A percentile compares a stretch with the other conserved stretches of the same genome.
Conservation (phyloP, 164 flowering plant genomes). For the Hamamelis virginiana region DNA sequence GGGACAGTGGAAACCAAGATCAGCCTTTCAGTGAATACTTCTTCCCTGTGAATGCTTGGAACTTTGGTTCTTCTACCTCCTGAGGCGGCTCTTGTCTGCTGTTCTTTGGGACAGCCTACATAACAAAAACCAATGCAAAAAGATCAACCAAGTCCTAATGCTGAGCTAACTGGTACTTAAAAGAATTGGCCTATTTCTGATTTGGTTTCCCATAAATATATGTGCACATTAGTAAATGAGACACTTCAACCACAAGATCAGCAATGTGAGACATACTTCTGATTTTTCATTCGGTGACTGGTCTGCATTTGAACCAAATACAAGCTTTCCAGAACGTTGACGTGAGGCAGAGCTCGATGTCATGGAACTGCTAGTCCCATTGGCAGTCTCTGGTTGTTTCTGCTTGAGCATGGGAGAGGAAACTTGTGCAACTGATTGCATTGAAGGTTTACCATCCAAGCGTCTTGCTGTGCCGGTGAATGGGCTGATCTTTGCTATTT, state of each 20-base stretch:
- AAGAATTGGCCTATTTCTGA: too few relatives aligned
- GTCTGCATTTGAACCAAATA: slow-evolving; percentile 41
- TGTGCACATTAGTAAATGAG: background rate
- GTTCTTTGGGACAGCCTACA: slow-evolving; percentile 23
- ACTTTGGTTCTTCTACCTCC: slow-evolving; percentile 38
- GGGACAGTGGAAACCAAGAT: background rate
- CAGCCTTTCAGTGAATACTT: slow-evolving; percentile 41
- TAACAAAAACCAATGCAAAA: background rate
- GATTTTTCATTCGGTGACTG: slow-evolving; percentile 16
- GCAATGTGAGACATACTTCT: slow-evolving; percentile 22
- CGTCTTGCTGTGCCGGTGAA: slow-evolving; percentile 49
- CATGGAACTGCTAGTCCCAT: slow-evolving; percentile 12
- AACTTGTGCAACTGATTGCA: slow-evolving; percentile 12
- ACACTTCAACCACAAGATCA: background rate
- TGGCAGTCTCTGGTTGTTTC: slow-evolving; percentile 12
- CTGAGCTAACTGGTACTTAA: background rate
- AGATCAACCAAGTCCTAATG: background rate
- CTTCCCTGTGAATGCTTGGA: slow-evolving; percentile 55
- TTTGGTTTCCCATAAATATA: too few relatives aligned
- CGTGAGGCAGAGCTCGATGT: slow-evolving; percentile 20
- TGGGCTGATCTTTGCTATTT: slow-evolving; percentile 31
- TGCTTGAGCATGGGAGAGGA: slow-evolving; percentile 20
- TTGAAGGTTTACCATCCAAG: slow-evolving; percentile 39
- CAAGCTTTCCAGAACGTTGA: slow-evolving; percentile 40
- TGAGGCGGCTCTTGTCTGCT: slow-evolving; percentile 19